phyloP scores from a whole-genome alignment of 2,329 filamentous ascomycete species.

The Colletotrichum endophyticum region DNA sequence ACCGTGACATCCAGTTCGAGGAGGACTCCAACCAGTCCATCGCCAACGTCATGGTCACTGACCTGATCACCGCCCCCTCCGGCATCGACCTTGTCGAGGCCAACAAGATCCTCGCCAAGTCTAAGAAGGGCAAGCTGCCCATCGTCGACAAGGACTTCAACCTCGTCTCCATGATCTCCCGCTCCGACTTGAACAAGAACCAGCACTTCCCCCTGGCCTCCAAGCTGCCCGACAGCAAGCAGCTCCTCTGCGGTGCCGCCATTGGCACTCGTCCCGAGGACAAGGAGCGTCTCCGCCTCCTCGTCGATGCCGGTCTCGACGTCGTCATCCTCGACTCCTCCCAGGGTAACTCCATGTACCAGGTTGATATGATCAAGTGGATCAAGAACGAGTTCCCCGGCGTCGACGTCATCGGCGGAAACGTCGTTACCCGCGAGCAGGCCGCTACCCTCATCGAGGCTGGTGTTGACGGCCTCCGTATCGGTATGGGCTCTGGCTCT shows the following conservation, averaged over 20 bases:
- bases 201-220: slow-evolving; percentile 95
- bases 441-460: slow-evolving; percentile 90
- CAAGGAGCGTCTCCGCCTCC: slow-evolving; percentile 81
- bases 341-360: slow-evolving; percentile 98
- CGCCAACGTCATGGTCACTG: slow-evolving; percentile 91
- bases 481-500: slow-evolving; percentile 98
- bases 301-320: slow-evolving; percentile 94
- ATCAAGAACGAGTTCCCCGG: slow-evolving; percentile 85
- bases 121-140: slow-evolving; percentile 98
- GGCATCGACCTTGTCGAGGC: slow-evolving; percentile 87
- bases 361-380: slow-evolving; percentile 98
- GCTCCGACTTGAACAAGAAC: slow-evolving; percentile 98
- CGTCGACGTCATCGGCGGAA: slow-evolving; percentile 96
- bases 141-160: slow-evolving; percentile 86
- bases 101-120: slow-evolving; percentile 90
- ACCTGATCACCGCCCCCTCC: slow-evolving; percentile 84
- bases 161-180: slow-evolving; percentile 88
- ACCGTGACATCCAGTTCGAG: slow-evolving; percentile 98
- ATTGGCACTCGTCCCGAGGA: slow-evolving; percentile 96
- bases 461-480: slow-evolving; percentile 93
- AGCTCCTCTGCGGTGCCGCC: slow-evolving; percentile 92
- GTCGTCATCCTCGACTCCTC: slow-evolving; percentile 95
- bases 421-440: slow-evolving; percentile 97
- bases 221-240: slow-evolving; percentile 96
- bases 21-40: slow-evolving; percentile 74